A percentile compares a stretch with the other conserved stretches of the same genome.
Evolutionary conservation across 352 stramenopile species (phyloP).

Genomic region (Globisporangium okanoganense): DNA sequence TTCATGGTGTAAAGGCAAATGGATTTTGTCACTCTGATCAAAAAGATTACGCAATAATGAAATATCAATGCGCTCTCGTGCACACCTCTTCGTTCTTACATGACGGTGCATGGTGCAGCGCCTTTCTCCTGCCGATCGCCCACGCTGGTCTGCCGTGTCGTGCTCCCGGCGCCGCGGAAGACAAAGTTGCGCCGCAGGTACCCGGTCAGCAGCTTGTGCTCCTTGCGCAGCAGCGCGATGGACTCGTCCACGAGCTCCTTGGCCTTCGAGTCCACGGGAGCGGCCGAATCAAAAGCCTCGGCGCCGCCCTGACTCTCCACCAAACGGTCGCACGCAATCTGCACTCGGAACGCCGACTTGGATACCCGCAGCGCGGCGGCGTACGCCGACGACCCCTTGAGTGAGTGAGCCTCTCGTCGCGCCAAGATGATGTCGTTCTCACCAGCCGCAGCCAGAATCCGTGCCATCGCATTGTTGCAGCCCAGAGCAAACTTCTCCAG

Average conservation of each 20-base stretch:
- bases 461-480: constrained; percentile 53
- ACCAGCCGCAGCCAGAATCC: constrained; percentile 46
- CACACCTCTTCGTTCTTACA: constrained; percentile 8
- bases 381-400: constrained; percentile 82
- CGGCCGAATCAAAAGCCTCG: constrained; percentile 18
- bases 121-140: constrained; percentile 13
- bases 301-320: constrained; percentile 33
- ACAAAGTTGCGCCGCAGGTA: constrained; percentile 83
- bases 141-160: constrained; percentile 11
- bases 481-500: constrained; percentile 74
- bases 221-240: constrained; percentile 46
- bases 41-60: neutral
- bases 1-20: neutral
- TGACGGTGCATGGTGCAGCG: constrained; percentile 14
- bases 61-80: neutral
- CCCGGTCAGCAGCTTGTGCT: constrained; percentile 57
- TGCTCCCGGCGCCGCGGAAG: constrained; percentile 31
- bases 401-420: constrained; percentile 67
- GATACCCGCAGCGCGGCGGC: constrained; percentile 72
- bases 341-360: constrained; percentile 77
- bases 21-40: neutral
- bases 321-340: constrained; percentile 68
- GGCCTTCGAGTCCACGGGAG: constrained; percentile 16
- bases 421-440: constrained; percentile 43
- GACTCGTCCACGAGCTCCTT: constrained; percentile 39